Evolutionary conservation across 1,139 yeast genomes (phyloP).

Genomic region (Diutina ranongensis): DNA sequence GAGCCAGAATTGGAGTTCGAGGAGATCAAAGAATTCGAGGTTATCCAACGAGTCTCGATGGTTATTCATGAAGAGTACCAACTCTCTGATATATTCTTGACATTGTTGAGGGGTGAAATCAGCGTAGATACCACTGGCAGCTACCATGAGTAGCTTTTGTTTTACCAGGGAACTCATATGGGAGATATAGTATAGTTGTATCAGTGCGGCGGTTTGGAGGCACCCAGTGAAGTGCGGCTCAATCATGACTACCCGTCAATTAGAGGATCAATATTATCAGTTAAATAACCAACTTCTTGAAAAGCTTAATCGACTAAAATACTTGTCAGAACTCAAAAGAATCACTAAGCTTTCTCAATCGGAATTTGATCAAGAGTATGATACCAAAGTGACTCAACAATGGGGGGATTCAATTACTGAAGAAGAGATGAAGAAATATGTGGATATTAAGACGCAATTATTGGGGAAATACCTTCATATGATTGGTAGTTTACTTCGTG

Average conservation of each 20-base stretch:
- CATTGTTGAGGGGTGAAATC: neutral
- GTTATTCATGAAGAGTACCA: conserved; percentile 11
- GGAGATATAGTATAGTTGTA: too few species aligned
- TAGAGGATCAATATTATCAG: neutral
- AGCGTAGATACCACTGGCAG: neutral
- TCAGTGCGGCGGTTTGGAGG: too few species aligned
- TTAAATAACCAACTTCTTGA: neutral
- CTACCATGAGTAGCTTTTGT: conserved; percentile 1
- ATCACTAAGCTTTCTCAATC: neutral
- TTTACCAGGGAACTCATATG: neutral
- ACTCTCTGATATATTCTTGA: neutral
- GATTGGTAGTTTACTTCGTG: neutral
- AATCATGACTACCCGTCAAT: neutral
- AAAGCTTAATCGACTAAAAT: neutral
- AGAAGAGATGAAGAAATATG: neutral
- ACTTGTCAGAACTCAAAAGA: neutral
- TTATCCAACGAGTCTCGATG: conserved; percentile 6
- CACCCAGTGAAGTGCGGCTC: too few species aligned
- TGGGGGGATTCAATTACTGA: neutral
- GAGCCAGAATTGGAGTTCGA: conserved; percentile 65
- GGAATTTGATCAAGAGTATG: neutral
- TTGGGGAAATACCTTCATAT: neutral
- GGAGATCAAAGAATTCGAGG: conserved; percentile 42
- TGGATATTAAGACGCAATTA: neutral
- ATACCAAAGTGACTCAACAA: neutral